A percentile compares a stretch with the other conserved stretches of the same genome.
Evolutionary conservation across 139 green algal species (phyloP).

Genomic region (Closterium sp.): DNA sequence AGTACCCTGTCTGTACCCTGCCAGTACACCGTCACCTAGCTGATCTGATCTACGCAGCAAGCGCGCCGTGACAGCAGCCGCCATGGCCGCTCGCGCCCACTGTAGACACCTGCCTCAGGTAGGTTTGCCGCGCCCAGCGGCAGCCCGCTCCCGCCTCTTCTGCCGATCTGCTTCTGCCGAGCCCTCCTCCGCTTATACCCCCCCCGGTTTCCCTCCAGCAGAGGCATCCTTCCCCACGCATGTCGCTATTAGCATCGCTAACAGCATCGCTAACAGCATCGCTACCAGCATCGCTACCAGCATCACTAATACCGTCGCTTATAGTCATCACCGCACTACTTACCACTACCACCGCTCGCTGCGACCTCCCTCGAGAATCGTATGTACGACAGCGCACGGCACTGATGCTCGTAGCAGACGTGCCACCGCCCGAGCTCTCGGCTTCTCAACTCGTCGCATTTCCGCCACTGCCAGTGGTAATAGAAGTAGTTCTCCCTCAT

Average conservation of each 20-base stretch:
- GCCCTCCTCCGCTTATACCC: not conserved
- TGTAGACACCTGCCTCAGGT: no score
- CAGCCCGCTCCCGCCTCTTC: not conserved
- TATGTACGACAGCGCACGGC: not conserved
- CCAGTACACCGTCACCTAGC: no score
- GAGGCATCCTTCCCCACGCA: not conserved
- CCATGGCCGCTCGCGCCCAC: not conserved
- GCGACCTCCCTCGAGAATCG: not conserved
- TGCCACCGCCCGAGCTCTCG: not conserved
- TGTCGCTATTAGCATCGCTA: not conserved
- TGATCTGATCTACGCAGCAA: no score
- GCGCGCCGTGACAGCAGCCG: not conserved
- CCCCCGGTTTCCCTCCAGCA: not conserved
- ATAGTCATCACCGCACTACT: no score
- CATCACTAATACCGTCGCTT: not conserved
- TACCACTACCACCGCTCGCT: not conserved
- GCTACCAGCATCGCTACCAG: no score
- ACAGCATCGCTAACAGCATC: no score
- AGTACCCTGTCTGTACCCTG: not conserved
- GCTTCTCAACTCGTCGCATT: no score
- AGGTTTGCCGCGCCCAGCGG: not conserved
- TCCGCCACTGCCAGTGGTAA: no score
- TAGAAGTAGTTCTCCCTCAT: no score
- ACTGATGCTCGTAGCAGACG: not conserved
- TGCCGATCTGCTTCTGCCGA: not conserved